Evolutionary conservation across 768 basidiomycete species (phyloP), one percentile per base, ranked within the genome.

Genomic region (Hemileccinum impolitum): DNA sequence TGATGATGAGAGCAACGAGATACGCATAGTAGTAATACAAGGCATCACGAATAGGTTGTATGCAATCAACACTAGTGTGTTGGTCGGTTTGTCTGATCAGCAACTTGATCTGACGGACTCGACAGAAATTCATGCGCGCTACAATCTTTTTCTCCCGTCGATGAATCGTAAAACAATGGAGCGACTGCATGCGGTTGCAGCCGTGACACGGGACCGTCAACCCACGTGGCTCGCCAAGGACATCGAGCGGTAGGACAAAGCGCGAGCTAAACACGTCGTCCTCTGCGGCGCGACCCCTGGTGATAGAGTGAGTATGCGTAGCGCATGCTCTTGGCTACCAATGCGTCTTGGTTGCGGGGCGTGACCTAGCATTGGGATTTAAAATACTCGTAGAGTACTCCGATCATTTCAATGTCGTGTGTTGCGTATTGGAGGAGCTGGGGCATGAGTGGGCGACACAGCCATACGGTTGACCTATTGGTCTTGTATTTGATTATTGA

Each of bases 401-500:
- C 62, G 45, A 76, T 70, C 50, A 74, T 62, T 26, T 64, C 62
- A 40, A 75, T 69, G 57, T 76, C 75, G 51, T 70, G 68, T 6
- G 73, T 71, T 3, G 75, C 74, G 31, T 76, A 76, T 15, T 62
- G 58, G 21, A 74, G 62, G 26, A 75, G 65, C 13, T 63, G 58
- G 1, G 62, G 35, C 6, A 59, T n/a, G 34, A 76, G 64, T 1
- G 75, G 75, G 6, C 75, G 66, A 1, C 21, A 36, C 3, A 70
- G 30, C 75, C 75, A 76, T 30, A 65, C 48, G 1, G 35, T 50
- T 19, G 60, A 64, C 0, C 64, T 62, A 10, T 58, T 52, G 2
- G 57, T 43, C 48, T 64, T 62, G 61, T 73, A 65, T 21, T 72
- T 74, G 26, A 75, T 78, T 41, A 88, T 70, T 28, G 76, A 75